Evolutionary conservation across 176 grass and related monocot genomes (phyloP), one percentile per base, ranked within the genome.

Genomic region (Carex myosuroides): DNA sequence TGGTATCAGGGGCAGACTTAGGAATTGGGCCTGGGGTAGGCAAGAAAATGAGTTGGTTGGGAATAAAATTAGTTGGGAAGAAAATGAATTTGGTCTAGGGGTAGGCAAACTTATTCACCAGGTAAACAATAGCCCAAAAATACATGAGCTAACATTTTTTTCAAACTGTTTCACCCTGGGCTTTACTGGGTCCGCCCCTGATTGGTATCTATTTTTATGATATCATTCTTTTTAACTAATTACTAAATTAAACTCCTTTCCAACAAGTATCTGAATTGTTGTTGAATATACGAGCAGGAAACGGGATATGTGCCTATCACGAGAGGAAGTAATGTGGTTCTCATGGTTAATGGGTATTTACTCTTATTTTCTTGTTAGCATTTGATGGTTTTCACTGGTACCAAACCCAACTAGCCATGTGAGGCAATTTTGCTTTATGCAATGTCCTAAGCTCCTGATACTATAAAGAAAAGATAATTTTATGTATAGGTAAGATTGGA

Each of bases 311-410:
- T 99, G 91, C 93, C 93, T 85, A 89, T 99, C 83, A 96, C 91
- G 87, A 94, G 97, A 85, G 97, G 97, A 83, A 92, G 91, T 80
- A 96, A 87, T 80, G 91, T 91, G 88, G 91, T 96, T 90, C 91
- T 99, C 77, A 87, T 99, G 88, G 90, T 99, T 87, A 99, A 99
- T 37, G 97, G 97, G 97, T 99, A 99, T 90, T 24, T 71, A 72
- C 20, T 56, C 50, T 78, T 78, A 32, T 78, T 55, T 78, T 18
- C 7, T 78, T 77, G 73, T 33, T 78, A 78, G 24, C 5, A 14
- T 78, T 56, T 78, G 52, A 78, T 57, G 52, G 2, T 56, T 33
- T 8, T 52, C 32, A 57, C 48, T 78, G 14, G 50, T 78, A 57
- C 26, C 24, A 57, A 11, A 32, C 26, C 46, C 52, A 78, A n/a